Percentiles rank a stretch among this genome's conserved stretches.
These are phyloP conservation scores for Colletotrichum viniferum DNA, from an alignment of 2,329 filamentous ascomycete species.

Conservation along the genomic window DNA sequence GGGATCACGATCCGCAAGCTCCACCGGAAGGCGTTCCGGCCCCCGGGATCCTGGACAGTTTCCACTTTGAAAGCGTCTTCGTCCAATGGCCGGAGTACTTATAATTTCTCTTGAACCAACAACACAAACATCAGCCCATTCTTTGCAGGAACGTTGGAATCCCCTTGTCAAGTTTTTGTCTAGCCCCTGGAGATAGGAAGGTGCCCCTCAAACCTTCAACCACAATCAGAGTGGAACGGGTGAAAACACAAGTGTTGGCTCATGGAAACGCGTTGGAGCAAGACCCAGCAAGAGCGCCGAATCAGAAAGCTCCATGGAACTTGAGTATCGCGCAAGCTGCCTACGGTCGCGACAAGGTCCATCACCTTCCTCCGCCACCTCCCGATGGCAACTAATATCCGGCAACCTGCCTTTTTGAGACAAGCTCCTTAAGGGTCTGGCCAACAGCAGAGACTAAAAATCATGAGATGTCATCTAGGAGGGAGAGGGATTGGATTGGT, in stretches of 20 bases:
- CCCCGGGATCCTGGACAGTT: background rate
- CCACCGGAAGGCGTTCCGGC: background rate
- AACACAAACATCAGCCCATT: background rate
- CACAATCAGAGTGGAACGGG: background rate
- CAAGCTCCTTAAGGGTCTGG: background rate
- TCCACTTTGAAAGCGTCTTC: background rate
- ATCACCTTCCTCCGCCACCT: background rate
- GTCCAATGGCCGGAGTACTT: background rate
- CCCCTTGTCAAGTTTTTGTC: background rate
- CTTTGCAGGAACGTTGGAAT: background rate
- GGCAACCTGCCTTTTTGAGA: background rate
- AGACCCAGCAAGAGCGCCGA: background rate
- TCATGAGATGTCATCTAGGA: background rate
- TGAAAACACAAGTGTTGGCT: accelerated
- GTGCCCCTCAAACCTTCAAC: background rate
- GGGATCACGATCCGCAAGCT: background rate
- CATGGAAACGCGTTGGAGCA: background rate
- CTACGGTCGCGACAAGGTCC: background rate
- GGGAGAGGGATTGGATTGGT: background rate
- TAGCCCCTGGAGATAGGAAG: background rate
- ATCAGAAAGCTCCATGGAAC: background rate
- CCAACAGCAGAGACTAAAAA: background rate
- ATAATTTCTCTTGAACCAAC: background rate
- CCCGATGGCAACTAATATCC: background rate
- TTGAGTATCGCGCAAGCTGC: background rate